phyloP scores from a whole-genome alignment of 2,329 filamentous ascomycete species.

The Fusarium avenaceum region DNA sequence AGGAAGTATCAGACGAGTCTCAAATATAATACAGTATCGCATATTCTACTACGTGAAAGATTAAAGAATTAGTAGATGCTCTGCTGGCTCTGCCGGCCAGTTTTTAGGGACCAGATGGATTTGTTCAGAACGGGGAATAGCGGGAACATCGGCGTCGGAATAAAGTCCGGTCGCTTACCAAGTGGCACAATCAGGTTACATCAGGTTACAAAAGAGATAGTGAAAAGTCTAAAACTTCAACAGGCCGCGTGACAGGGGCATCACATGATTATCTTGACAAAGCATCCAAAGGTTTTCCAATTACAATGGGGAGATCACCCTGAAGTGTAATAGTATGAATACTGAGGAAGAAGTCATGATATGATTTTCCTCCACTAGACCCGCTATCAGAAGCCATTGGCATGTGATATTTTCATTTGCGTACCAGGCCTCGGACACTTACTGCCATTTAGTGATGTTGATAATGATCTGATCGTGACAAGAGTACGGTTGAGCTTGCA shows the following conservation, averaged over 20 bases:
- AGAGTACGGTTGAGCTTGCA: background rate
- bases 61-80: too few relatives aligned
- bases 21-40: too few relatives aligned
- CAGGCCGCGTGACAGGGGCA: constrained; percentile 1
- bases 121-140: background rate
- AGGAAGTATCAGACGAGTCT: too few relatives aligned
- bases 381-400: constrained; percentile 13
- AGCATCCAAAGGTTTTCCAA: background rate
- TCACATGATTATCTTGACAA: background rate
- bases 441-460: background rate
- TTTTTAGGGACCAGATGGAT: background rate
- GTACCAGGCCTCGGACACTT: constrained; percentile 2
- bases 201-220: constrained; percentile 1
- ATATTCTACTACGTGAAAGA: too few relatives aligned
- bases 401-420: background rate
- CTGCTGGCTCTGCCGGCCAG: too few relatives aligned
- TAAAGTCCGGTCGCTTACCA: background rate
- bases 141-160: background rate
- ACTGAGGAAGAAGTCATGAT: background rate
- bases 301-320: background rate
- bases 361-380: background rate
- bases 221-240: background rate
- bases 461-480: background rate
- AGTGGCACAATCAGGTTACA: constrained; percentile 1
- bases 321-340: background rate